Base-by-base conservation (phyloP, 2,329 filamentous ascomycete species). In the Aspergillus calidoustus region DNA sequence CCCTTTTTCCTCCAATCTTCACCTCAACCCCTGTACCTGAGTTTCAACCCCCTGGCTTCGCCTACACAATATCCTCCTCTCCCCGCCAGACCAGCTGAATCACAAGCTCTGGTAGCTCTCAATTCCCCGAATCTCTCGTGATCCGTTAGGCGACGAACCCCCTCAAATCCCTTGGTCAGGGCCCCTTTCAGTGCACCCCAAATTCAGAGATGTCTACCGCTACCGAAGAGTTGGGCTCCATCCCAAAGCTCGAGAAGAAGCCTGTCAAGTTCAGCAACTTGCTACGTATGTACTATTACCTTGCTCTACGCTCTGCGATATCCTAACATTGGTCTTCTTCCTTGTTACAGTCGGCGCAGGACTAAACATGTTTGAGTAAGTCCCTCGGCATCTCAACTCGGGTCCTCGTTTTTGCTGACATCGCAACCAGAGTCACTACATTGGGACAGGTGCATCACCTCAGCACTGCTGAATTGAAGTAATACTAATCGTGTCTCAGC, bases 221-320 rank as follows among this genome's bases (percentile, higher is more conserved):
- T 69, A 72, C 85, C 73, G 80, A 84, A 71, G 79, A 80, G 69
- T 72, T 79, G 78, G 77, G 81, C 76, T 75, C 81, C 79, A 81
- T 82, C 77, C 79, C 82, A 78, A 82, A 79, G 80, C 83, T 96
- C 78, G 93, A 97, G 90, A 98, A 98, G 91, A 98, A 98, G 88
- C 95, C 95, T 70, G 87, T 99, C 87, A 98, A 97, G 88, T 98
- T 98, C 87, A 97, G 93, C 85, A 99, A 99, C 84, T 81, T 99
- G 87, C 85, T 99, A 75, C 88, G 84, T 87, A 76, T 76, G 84
- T 83, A 43, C 43, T 49, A 43, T 46, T 49, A 44, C 11, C 50
- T 34, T 41, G 38, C 28, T 19, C 25, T 50, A 31, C 30, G 22
- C 34, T 41, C 11, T 41, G 11, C 34, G 9, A 15, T 41, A 13